Base-by-base conservation (phyloP, 495 filamentous ascomycete genomes). In the Penicilliopsis zonata region DNA sequence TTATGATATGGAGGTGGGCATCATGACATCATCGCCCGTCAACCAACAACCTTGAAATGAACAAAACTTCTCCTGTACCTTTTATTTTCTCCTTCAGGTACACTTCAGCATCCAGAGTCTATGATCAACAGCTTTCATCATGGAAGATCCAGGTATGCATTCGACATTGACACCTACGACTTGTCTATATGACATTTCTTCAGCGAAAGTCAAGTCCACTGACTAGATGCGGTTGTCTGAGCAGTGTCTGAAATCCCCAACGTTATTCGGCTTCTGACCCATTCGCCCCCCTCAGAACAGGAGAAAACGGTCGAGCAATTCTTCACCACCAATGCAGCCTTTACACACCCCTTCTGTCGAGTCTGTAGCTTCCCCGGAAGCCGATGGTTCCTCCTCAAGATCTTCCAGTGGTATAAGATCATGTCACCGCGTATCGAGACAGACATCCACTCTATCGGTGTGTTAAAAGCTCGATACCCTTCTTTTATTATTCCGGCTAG, bases 381-480 rank as follows among this genome's bases (percentile, higher is more conserved):
- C 9, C 65, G 82, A 25, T 65, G 60, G 47, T 47, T 78, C 13
- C 63, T 92, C 17, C 59, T 62, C 36, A 67, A 68, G 35, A 78
- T 93, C 22, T 88, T 78, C 42, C 80, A 78, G 38, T 93, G 84
- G 81, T 90, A 92, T 53, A 84, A 84, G 47, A 76, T 88, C 41
- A 62, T 92, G 47, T 80, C 72, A 21, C 86, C 86, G 1, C 57
- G 62, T n/a, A 82, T 87, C 28, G 58, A 74, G 14, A 42, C 86
- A n/a, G 48, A 69, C 1, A 59, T 94, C 7, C 63, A 82, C 36
- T 82, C 78, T 9, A 54, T 78, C 14, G 76, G 81, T 84, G 54
- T 34, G 64, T 49, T 31, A n/a, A 2, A 15, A 3, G 5, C n/a
- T 28, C 26, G 5, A 5, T 28, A 5, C 4, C 4, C 12, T 28